Conservation (phyloP, 345 rosid genomes). For the Brassica carinata region DNA sequence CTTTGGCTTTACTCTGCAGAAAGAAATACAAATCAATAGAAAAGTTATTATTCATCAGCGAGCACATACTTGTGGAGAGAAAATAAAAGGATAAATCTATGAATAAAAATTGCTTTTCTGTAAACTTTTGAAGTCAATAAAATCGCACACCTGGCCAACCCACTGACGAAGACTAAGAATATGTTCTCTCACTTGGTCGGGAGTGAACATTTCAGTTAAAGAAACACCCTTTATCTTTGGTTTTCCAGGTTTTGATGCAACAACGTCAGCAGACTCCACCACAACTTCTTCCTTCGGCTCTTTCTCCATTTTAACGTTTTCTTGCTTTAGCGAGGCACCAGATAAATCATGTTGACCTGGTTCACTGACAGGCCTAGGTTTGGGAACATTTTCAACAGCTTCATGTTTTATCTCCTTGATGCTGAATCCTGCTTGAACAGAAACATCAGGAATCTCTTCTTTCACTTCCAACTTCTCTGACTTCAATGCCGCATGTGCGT, state of each 20-base stretch:
- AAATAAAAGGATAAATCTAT: background rate
- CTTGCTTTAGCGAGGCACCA: slow-evolving; percentile 47
- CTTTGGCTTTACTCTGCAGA: slow-evolving; percentile 92
- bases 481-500: slow-evolving; percentile 47
- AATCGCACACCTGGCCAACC: slow-evolving; percentile 88
- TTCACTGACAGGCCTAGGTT: slow-evolving; percentile 51
- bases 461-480: slow-evolving; percentile 59
- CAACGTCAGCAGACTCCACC: slow-evolving; percentile 50
- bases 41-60: slow-evolving; percentile 15
- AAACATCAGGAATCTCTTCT: slow-evolving; percentile 50
- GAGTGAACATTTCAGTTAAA: slow-evolving; percentile 90
- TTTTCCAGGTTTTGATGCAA: slow-evolving; percentile 78
- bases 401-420: slow-evolving; percentile 53
- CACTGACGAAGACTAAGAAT: slow-evolving; percentile 88
- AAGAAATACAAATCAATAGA: background rate
- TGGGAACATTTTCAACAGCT: slow-evolving; percentile 48
- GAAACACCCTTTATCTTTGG: slow-evolving; percentile 96
- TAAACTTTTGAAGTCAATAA: slow-evolving; percentile 4
- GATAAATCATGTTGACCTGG: slow-evolving; percentile 39
- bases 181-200: slow-evolving; percentile 94
- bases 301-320: slow-evolving; percentile 36
- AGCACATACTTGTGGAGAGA: background rate
- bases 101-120: slow-evolving; percentile 5
- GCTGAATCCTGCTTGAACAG: slow-evolving; percentile 55
- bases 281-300: slow-evolving; percentile 64